Evolutionary conservation across 164 flowering plant species (phyloP), one percentile per base, ranked within the genome.

Genomic region (grape (Vitis vinifera)): DNA sequence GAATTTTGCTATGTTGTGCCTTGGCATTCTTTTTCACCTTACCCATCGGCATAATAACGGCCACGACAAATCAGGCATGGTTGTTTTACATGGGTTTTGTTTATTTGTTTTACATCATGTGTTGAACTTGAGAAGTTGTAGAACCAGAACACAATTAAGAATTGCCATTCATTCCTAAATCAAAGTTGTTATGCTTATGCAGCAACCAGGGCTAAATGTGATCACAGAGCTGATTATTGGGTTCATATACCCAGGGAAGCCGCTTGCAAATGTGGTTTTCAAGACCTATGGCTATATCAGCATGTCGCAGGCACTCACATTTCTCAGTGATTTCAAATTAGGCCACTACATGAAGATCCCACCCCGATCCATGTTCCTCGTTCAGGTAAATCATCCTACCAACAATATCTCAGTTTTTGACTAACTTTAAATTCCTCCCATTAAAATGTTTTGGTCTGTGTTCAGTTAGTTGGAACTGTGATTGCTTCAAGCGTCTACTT

Each of bases 281-380:
- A 88, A 88, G 78, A 85, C 86, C 6, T 88, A 87, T 44, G 89
- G 90, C 17, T 82, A 84, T 63, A 82, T 84, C 16, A 88, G 90
- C 74, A 87, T 85, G 90, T 0, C 70, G 1, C 92, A 88, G 73
- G 90, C 89, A 12, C 73, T 85, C 7, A 11, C 8, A 2, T 83
- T 88, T 65, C 63, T 87, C 1, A 17, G 44, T 0, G 92, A 88
- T 68, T 83, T 88, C 80, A 88, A 88, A 66, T 51, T 88, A 9
- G 92, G 90, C 0, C 90, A 84, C 60, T 86, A 88, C 76, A 86
- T 88, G 92, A 88, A 86, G 69, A 78, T 88, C 55, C 82, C 92
- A 8, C 92, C 92, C 3, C 84, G 62, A 55, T 72, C 88, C 55
- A 87, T 88, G 90, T 88, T 87, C 62, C 3, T 80, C 15, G 85